Percentiles rank a stretch among this genome's conserved stretches.
Conservation (phyloP, 768 basidiomycete species). For the Tubosaeta sp. region DNA sequence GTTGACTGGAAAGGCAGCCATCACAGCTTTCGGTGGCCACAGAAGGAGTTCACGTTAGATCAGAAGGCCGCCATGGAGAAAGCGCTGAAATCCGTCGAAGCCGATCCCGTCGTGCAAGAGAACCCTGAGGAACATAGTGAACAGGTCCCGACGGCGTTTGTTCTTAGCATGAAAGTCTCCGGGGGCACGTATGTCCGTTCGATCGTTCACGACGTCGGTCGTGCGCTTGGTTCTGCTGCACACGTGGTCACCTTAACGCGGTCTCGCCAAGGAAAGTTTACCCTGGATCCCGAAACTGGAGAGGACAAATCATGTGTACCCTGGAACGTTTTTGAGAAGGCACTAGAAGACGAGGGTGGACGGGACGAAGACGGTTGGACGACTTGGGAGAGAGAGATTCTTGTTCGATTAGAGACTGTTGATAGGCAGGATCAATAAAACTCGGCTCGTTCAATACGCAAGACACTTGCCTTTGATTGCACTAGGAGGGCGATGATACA, state of each 20-base stretch:
- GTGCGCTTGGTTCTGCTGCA: conserved; percentile 79
- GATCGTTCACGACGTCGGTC: conserved; percentile 90
- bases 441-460: not conserved
- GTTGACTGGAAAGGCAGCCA: conserved; percentile 71
- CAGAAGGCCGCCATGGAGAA: conserved; percentile 67
- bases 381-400: conserved; percentile 80
- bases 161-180: conserved; percentile 88
- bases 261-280: conserved; percentile 84
- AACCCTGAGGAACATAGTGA: conserved; percentile 32
- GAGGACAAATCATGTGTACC: conserved; percentile 63
- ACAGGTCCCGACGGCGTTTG: conserved; percentile 67
- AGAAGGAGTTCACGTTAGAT: conserved; percentile 59
- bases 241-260: conserved; percentile 91
- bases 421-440: conserved; percentile 25
- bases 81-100: conserved; percentile 52
- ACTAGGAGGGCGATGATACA: no score
- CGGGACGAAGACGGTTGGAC: conserved; percentile 63
- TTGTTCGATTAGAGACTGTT: conserved; percentile 61
- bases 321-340: conserved; percentile 70
- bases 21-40: conserved; percentile 78
- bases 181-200: conserved; percentile 97
- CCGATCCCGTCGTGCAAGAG: conserved; percentile 34
- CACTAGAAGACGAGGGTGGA: conserved; percentile 48
- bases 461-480: no score
- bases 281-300: conserved; percentile 44